Base-by-base conservation (phyloP, 225 moss, liverwort and hornwort species). In the Marchantia paleacea region DNA sequence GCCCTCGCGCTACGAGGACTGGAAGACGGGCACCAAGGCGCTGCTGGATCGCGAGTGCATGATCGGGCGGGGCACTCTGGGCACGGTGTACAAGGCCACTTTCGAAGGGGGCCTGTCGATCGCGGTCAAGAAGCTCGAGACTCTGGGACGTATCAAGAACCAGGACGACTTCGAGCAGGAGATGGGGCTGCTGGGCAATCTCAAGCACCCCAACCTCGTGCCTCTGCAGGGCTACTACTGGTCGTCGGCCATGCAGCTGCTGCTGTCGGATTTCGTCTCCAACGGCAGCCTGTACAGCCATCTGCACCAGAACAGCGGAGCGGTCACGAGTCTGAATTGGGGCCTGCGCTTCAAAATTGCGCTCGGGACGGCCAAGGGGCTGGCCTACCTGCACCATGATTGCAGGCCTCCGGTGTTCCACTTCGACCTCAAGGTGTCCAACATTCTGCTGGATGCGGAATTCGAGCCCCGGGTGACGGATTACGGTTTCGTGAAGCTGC, bases 211-310 rank as follows among this genome's bases (percentile, higher is more conserved):
- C 48, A 97, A 93, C 53, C 87, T 97, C 50, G 92, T 97, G 10
- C 90, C 86, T 49, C 75, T 97, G 47, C 97, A 97, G 80, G 97
- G 97, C 0, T 97, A 94, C 81, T 97, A 95, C 82, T 97, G 97
- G 97, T 97, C 94, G 8, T 92, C 95, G 0, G 88, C 94, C 0
- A 97, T 97, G 97, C 97, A 97, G 83, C 82, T 97, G 39, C 87
- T 95, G 79, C 68, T 97, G 49, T 90, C 89, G 7, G 97, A 97
- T 82, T 95, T 87, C 77, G 65, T 97, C 53, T 53, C 89, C 0
- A 95, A 92, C 10, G 86, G 90, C 24, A 93, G 93, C 24, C 89
- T 97, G 4, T 86, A 87, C 47, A 84, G 82, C 54, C 95, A 97
- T 60, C 83, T 97, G 83, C 93, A 90, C 72, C 84, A 83, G 58